Evolutionary conservation across 306 rosid species (phyloP).

Genomic region (Cucurbita ficifolia): DNA sequence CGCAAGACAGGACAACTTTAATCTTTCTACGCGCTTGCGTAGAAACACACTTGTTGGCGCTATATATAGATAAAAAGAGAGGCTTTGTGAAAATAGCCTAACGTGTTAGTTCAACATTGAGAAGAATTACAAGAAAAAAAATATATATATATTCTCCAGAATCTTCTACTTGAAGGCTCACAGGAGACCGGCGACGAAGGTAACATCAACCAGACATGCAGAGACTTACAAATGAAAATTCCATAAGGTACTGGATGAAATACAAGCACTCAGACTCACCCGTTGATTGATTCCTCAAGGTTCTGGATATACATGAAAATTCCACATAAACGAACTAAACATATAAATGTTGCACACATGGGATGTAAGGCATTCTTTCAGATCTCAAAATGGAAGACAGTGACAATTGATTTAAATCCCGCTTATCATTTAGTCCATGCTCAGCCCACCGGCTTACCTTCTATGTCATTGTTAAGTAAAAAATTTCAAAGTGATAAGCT

Average conservation of each 20-base stretch:
- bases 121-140: background rate
- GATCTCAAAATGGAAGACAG: background rate
- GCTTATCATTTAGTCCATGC: background rate
- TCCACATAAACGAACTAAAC: background rate
- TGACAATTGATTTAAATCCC: background rate
- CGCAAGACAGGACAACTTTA: background rate
- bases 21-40: background rate
- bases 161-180: background rate
- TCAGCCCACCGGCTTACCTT: background rate
- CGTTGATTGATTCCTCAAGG: too few relatives aligned
- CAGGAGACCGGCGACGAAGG: background rate
- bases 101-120: background rate
- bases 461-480: background rate
- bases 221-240: background rate
- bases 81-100: background rate
- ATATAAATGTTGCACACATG: background rate
- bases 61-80: background rate
- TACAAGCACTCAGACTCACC: too few relatives aligned
- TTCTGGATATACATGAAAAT: background rate
- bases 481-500: constrained; percentile 19
- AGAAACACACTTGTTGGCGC: background rate
- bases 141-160: background rate
- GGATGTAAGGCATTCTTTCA: background rate
- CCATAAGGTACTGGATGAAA: background rate
- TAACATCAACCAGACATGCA: background rate